Percentiles rank a stretch among this genome's conserved stretches.
Evolutionary conservation across 2,329 filamentous ascomycete species (phyloP).

Genomic region (Aspergillus fumigatus): DNA sequence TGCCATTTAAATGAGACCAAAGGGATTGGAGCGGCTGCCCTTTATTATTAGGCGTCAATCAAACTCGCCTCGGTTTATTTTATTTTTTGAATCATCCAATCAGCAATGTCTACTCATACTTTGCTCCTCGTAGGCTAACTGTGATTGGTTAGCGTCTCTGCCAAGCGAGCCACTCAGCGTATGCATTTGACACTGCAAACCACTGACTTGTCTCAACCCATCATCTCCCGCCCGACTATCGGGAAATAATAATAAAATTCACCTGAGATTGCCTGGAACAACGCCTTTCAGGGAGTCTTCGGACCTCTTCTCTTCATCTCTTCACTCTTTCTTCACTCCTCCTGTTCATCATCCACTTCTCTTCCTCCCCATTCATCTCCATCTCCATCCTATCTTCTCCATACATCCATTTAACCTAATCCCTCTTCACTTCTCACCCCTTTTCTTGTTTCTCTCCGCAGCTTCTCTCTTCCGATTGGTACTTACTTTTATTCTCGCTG

Average conservation of each 20-base stretch:
- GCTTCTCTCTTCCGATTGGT: constrained; percentile 9
- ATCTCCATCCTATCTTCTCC: constrained; percentile 11
- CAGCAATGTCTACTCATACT: neutral
- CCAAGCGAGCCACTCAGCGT: constrained; percentile 3
- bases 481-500: neutral
- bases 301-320: neutral
- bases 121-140: constrained; percentile 1
- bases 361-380: constrained; percentile 16
- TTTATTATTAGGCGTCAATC: neutral
- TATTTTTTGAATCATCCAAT: neutral
- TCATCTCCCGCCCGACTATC: neutral
- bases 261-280: neutral
- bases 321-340: constrained; percentile 10
- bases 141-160: neutral
- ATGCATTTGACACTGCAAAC: neutral
- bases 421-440: constrained; percentile 13
- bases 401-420: constrained; percentile 6
- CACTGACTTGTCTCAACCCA: constrained; percentile 1
- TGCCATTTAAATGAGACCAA: neutral
- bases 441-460: constrained; percentile 26
- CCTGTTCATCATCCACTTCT: constrained; percentile 19
- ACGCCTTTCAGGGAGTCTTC: neutral
- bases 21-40: neutral
- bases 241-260: neutral
- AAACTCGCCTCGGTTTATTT: neutral